Base-by-base conservation (phyloP, 768 basidiomycete genomes). In the Mycena maculata region DNA sequence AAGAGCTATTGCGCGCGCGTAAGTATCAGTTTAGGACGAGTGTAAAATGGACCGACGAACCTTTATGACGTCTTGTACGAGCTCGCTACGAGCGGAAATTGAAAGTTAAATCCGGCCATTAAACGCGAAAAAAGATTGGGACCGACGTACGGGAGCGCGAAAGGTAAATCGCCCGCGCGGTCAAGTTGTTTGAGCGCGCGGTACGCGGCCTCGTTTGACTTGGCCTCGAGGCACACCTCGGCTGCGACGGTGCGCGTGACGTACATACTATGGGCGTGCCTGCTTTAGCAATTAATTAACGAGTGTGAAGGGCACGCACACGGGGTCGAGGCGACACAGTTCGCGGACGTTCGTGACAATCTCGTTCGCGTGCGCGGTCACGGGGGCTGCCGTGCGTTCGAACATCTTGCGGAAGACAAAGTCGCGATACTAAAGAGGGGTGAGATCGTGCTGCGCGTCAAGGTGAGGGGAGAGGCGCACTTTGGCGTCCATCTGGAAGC, bases 391-490 rank as follows among this genome's bases (percentile, higher is more conserved):
- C 20, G 84, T 82, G 67, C 87, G 86, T 76, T 92, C 91, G 69
- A 93, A 93, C 87, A 93, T 93, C 76, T 92, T 92, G 50, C 92
- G 90, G 75, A 94, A 93, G n/a, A 94, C 88, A 72, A 93, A 94
- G 74, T 93, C 89, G 49, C 92, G 91, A 76, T 93, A 92, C 91
- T 93, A 67, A 36, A 13, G 56, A 15, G 22, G 36, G 60, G 60
- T 44, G 47, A 60, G 28, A 54, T 31, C 41, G 54, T 44, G n/a
- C 50, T 33, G 60, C 62, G 49, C 67, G 54, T 61, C n/a, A n/a
- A n/a, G n/a, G 6, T 13, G 63, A 39, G 33, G 56, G 52, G 44
- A 25, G 38, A 38, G 27, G 68, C 76, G 61, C 77, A 89, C 92
- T 83, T 92, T 92, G 75, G 85, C 85, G 73, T 94, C 92, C 91